phyloP scores from a whole-genome alignment of 495 filamentous ascomycete genomes.

The Chaetomidium leptoderma region DNA sequence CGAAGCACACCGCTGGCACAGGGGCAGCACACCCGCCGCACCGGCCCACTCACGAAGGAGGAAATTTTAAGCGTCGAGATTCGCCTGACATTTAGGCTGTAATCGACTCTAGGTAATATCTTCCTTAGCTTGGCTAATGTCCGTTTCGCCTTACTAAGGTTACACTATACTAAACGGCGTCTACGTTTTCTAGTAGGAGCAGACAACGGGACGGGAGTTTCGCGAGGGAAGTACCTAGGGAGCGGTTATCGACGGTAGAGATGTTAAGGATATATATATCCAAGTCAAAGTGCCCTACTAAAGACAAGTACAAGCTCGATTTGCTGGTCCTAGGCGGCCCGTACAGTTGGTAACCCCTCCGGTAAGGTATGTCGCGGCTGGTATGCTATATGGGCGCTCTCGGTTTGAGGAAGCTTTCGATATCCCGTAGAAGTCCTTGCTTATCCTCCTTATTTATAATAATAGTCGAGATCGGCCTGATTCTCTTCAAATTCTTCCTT shows the following conservation, averaged over 20 bases:
- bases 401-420: slow-evolving; percentile 10
- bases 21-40: too few species aligned
- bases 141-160: slow-evolving; percentile 18
- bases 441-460: slow-evolving; percentile 13
- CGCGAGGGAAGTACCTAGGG: slow-evolving; percentile 9
- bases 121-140: slow-evolving; percentile 1
- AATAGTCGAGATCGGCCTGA: slow-evolving; percentile 15
- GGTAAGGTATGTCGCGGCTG: slow-evolving; percentile 51
- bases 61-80: too few species aligned
- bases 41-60: too few species aligned
- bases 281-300: slow-evolving; percentile 42
- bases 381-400: slow-evolving; percentile 12
- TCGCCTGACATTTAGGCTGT: too few species aligned
- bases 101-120: neutral
- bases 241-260: slow-evolving; percentile 26
- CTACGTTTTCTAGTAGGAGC: slow-evolving; percentile 48
- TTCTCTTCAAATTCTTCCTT: slow-evolving; percentile 8
- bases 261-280: slow-evolving; percentile 47
- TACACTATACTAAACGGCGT: slow-evolving; percentile 34
- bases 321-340: slow-evolving; percentile 51
- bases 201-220: slow-evolving; percentile 43
- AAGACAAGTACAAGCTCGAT: slow-evolving; percentile 49
- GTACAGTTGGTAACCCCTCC: slow-evolving; percentile 46
- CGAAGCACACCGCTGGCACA: too few species aligned
- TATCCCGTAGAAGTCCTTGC: slow-evolving; percentile 9